Base-by-base conservation (phyloP, 306 rosid genomes). In the Alnus glutinosa region DNA sequence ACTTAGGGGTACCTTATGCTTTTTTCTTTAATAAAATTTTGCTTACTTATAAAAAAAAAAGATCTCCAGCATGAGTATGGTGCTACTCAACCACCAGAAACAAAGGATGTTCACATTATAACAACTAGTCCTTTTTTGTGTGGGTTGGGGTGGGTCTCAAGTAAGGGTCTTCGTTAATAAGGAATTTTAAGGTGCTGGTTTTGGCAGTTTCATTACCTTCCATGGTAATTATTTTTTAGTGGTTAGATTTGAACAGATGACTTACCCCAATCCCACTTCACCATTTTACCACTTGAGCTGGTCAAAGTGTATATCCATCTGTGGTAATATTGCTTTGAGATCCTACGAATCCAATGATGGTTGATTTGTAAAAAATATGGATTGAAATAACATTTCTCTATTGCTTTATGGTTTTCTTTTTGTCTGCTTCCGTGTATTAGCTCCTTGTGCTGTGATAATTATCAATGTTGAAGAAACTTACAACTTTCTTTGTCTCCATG, bases 281-380 rank as follows among this genome's bases (percentile, higher is more conserved):
- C 23, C 2, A 34, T 36, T 9, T 32, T 67, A 39, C 32, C 72
- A 39, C 51, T 67, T 67, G 72, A 39, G 6, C 15, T 8, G 51
- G 51, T 67, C 72, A 67, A 67, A 67, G 72, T 18, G 49, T 30
- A 8, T n/a, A 67, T 18, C 66, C 72, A 42, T 67, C 32, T 48
- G 16, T n/a, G 32, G 51, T 4, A 67, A 39, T 67, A 39, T 34
- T 67, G 0, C 15, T 39, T 67, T 67, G 28, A 23, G 28, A 23
- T 23, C 28, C 28, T 23, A 23, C 0, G 28, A 0, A 23, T 23
- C 28, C 28, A 23, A 23, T 23, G 28, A 23, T 23, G 28, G 28
- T 23, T 23, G 28, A 23, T 23, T 23, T 23, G 28, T 23, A 23
- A 23, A 23, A 23, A 23, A 23, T 23, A 23, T 23, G 28, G 28